These are phyloP conservation scores for Calonectria pseudoreteaudii DNA, from an alignment of 2,329 filamentous ascomycete species.

Conservation along the genomic window DNA sequence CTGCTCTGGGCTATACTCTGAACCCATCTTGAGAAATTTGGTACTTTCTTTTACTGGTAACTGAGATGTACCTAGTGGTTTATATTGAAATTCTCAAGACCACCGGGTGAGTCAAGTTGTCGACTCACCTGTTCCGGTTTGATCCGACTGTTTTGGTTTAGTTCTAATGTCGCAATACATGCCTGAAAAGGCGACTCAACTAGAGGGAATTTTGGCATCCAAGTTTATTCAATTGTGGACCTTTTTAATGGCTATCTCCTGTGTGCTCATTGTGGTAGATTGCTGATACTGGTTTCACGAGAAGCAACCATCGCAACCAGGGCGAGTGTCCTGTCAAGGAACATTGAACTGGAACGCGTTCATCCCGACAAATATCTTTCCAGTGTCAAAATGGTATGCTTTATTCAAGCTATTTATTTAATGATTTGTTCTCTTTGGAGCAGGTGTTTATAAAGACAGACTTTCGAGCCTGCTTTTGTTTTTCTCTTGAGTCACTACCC, in stretches of 20 bases:
- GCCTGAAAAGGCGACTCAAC: conserved; percentile 16
- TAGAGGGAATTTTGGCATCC: neutral
- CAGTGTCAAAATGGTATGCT: neutral
- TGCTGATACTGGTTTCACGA: neutral
- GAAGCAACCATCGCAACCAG: neutral
- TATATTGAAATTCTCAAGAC: neutral
- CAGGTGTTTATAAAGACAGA: neutral
- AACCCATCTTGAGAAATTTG: conserved; percentile 17
- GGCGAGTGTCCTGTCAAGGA: neutral
- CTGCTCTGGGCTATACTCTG: conserved; percentile 31
- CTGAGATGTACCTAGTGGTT: neutral
- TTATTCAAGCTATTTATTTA: neutral
- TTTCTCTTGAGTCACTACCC: no score
- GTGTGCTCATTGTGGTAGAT: neutral
- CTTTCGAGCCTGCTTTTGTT: neutral
- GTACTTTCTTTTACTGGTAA: neutral
- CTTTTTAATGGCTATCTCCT: neutral
- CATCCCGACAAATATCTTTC: neutral
- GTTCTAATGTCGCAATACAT: conserved; percentile 23
- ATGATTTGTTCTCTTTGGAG: neutral
- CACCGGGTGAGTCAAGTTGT: conserved; percentile 1
- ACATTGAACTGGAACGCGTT: neutral
- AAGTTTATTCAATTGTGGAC: neutral
- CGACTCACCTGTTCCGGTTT: conserved; percentile 22
- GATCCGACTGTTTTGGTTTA: neutral